Conservation (phyloP, 441 rosid genomes). For the Omphalea diandra region DNA sequence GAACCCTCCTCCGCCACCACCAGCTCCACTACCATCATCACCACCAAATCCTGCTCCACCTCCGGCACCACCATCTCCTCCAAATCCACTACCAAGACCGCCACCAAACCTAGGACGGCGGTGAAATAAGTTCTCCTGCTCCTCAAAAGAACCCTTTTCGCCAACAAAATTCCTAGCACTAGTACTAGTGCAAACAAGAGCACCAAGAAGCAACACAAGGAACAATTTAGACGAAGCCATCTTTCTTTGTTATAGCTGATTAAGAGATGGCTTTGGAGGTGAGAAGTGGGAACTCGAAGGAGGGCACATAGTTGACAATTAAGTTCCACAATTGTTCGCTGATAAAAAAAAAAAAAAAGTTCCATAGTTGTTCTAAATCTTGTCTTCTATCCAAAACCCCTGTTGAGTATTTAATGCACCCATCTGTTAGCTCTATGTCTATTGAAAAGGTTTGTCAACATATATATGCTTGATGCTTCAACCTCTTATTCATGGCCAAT, state of each 20-base stretch:
- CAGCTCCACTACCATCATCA: constrained; percentile 8
- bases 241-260: not conserved
- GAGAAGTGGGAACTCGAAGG: constrained; percentile 20
- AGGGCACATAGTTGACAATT: constrained; percentile 29
- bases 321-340: not conserved
- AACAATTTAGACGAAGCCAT: constrained; percentile 36
- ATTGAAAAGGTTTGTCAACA: constrained; percentile 16
- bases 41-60: constrained; percentile 1
- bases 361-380: constrained; percentile 32
- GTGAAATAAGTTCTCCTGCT: constrained; percentile 33
- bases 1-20: not conserved
- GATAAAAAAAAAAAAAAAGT: not conserved
- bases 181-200: constrained; percentile 26
- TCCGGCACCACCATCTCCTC: constrained; percentile 9
- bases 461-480: too few species aligned
- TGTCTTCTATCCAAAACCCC: constrained; percentile 41
- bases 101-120: constrained; percentile 20
- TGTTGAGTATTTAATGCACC: constrained; percentile 35
- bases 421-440: constrained; percentile 36
- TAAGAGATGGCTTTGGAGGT: constrained; percentile 5
- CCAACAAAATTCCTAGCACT: constrained; percentile 31
- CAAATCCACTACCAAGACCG: not conserved
- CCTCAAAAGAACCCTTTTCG: constrained; percentile 29
- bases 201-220: constrained; percentile 32
- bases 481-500: not conserved